Evolutionary conservation across 768 basidiomycete species (phyloP), one percentile per base, ranked within the genome.

Genomic region (Boletus patriciae): DNA sequence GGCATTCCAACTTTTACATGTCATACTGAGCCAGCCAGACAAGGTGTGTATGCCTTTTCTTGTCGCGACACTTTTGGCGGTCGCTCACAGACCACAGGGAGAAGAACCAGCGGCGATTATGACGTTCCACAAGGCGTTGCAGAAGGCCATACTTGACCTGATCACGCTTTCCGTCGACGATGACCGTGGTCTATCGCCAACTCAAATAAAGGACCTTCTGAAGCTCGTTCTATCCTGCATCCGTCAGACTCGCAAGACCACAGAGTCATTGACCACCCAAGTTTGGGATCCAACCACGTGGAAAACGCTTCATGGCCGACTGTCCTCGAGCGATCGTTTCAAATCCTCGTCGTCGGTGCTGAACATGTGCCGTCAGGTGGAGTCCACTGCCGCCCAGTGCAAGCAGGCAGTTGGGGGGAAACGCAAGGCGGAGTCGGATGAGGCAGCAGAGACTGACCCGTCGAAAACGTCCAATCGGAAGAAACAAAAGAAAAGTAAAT

Each of bases 191-290:
- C 69, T 87, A 42, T 85, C 82, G 16, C 77, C 86, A 2, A 69
- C 82, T 1, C 89, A 92, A 59, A 66, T 88, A 65, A 96, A 92
- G 72, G 88, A 90, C n/a, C 68, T 93, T 19, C 70, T 93, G 54
- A 94, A 91, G 71, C 72, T 90, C 50, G 86, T 77, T 0, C 73
- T 91, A 27, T 66, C 79, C 19, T 82, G 83, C 47, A 76, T 86
- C n/a, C 84, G 91, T 51, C 84, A 85, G 57, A 83, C 85, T 2
- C 69, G 55, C 57, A 56, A 84, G 83, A 53, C 79, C 80, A 9
- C 66, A 79, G 46, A 64, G 31, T 55, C 71, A 0, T 70, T 70
- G 16, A 64, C 70, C 4, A 59, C 66, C 12, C 61, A 68, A 5
- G 70, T 79, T 6, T 96, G 93, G 93, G 77, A 84, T 50, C 75